Conservation (phyloP, 2,329 filamentous ascomycete species). For the Graphilbum ipis-grandicollis region DNA sequence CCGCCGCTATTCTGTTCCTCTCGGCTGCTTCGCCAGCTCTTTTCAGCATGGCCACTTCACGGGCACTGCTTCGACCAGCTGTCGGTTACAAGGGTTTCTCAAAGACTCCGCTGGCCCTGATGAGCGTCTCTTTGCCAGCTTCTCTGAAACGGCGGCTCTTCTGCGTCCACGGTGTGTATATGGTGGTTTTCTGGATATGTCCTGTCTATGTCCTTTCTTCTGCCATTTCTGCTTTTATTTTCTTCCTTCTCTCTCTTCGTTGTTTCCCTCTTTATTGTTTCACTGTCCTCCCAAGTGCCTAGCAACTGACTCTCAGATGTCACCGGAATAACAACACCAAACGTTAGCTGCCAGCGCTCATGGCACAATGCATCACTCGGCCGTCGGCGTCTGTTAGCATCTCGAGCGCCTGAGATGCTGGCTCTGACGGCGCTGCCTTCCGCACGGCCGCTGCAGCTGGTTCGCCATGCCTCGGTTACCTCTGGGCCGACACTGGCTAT, state of each 20-base stretch:
- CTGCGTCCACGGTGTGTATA: conserved; percentile 8
- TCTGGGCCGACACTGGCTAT: conserved; percentile 11
- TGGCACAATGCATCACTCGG: conserved; percentile 22
- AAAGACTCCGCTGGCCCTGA: conserved; percentile 9
- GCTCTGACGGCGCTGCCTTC: conserved; percentile 5
- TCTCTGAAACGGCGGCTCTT: conserved; percentile 7
- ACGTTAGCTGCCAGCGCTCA: conserved; percentile 9
- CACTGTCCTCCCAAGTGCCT: too few species aligned
- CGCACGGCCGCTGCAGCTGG: conserved; percentile 18
- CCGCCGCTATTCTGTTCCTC: too few species aligned
- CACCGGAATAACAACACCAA: background rate
- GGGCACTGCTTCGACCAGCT: conserved; percentile 1
- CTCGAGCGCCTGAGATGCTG: conserved; percentile 10
- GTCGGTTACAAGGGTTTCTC: conserved; percentile 6
- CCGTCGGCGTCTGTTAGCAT: conserved; percentile 9
- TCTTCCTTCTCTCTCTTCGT: background rate
- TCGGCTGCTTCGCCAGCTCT: too few species aligned
- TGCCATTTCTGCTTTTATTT: background rate
- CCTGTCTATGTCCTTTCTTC: background rate
- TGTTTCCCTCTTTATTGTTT: too few species aligned
- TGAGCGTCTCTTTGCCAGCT: conserved; percentile 3
- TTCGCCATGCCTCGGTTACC: conserved; percentile 21
- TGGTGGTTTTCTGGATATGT: background rate
- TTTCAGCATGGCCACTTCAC: too few species aligned
- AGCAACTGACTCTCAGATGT: too few species aligned